A percentile compares a stretch with the other conserved stretches of the same genome.
These are phyloP conservation scores for Alternaria triticina DNA, from an alignment of 2,329 filamentous ascomycete species.

Conservation along the genomic window DNA sequence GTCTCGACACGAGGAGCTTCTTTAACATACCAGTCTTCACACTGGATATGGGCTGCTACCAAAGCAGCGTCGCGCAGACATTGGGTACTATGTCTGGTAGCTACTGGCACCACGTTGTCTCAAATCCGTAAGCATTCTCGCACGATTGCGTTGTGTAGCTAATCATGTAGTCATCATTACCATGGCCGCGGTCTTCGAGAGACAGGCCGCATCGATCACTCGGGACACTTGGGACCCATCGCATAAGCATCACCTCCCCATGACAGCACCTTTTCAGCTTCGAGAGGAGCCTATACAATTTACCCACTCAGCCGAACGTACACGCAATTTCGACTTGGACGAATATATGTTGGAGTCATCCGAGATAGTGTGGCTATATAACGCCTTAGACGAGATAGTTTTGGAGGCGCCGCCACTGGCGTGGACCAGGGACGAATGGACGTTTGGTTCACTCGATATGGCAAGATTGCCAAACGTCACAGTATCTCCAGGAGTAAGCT, in stretches of 20 bases:
- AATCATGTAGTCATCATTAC: neutral
- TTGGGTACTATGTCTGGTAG: neutral
- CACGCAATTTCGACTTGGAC: neutral
- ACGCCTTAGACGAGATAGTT: neutral
- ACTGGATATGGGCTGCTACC: neutral
- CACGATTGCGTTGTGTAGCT: neutral
- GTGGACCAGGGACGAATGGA: neutral
- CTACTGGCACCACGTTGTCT: neutral
- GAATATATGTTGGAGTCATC: neutral
- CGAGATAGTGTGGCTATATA: neutral
- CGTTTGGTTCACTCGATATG: neutral
- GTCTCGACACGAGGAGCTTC: neutral
- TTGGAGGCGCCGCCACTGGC: neutral
- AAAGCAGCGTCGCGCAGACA: neutral
- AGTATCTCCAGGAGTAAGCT: neutral
- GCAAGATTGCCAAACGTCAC: neutral
- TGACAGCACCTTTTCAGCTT: neutral
- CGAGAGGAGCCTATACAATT: neutral
- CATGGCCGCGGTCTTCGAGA: neutral
- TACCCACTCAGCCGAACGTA: neutral
- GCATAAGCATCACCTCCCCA: no score
- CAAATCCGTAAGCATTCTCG: neutral
- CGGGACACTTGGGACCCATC: neutral
- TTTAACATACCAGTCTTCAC: neutral
- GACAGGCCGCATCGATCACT: neutral